Conservation (phyloP, 192 early-diverging fungal genomes). For the Backusella westeae region DNA sequence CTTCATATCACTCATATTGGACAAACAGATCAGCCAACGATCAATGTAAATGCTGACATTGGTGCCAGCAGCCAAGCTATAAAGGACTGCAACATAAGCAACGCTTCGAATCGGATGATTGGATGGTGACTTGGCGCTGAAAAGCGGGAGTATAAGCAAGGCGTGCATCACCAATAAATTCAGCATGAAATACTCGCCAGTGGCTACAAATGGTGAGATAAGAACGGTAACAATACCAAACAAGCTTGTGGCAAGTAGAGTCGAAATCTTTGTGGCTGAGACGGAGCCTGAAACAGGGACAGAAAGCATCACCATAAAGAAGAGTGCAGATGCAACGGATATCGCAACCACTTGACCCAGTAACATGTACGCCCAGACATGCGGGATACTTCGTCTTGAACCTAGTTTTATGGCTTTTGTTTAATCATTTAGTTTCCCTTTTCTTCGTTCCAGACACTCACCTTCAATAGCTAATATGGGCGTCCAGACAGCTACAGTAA, state of each 20-base stretch:
- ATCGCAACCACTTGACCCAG: constrained; percentile 34
- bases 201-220: constrained; percentile 10
- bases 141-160: constrained; percentile 17
- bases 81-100: neutral
- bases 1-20: neutral
- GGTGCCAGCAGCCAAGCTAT: constrained; percentile 19
- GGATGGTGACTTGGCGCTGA: neutral
- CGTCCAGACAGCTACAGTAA: constrained; percentile 34
- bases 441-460: neutral
- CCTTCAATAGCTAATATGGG: constrained; percentile 33
- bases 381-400: constrained; percentile 14
- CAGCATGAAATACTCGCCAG: constrained; percentile 14
- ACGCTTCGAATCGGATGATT: neutral
- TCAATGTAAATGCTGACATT: constrained; percentile 15
- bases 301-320: constrained; percentile 23
- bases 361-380: constrained; percentile 31
- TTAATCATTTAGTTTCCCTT: neutral
- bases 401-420: neutral
- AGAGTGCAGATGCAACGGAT: constrained; percentile 22
- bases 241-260: neutral
- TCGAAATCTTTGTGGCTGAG: neutral
- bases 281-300: neutral
- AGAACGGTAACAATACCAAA: constrained; percentile 19
- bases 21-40: constrained; percentile 3
- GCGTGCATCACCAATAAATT: constrained; percentile 31